phyloP scores from a whole-genome alignment of 2,329 filamentous ascomycete genomes.

The Trematosphaeria pertusa region DNA sequence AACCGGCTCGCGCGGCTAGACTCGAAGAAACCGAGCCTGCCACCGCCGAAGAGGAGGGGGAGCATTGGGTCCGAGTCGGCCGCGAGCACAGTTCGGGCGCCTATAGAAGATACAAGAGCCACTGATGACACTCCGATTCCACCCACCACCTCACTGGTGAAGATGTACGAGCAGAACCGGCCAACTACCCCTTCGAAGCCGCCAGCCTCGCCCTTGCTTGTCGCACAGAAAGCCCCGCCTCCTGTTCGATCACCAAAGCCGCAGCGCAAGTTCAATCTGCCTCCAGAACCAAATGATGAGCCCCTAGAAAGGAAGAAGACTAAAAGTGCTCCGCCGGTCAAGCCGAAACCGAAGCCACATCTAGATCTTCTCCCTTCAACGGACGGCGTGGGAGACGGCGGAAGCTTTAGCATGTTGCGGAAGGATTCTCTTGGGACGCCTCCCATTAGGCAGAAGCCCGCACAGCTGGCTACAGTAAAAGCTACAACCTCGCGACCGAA shows the following conservation, averaged over 20 bases:
- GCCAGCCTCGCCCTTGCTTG: conserved; percentile 21
- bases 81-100: conserved; percentile 14
- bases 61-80: conserved; percentile 24
- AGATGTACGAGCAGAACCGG: conserved; percentile 68
- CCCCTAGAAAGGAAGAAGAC: conserved; percentile 27
- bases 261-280: conserved; percentile 37
- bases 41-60: conserved; percentile 21
- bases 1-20: conserved; percentile 41
- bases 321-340: conserved; percentile 34
- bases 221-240: conserved; percentile 35
- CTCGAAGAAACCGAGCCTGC: conserved; percentile 22
- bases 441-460: conserved; percentile 33
- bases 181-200: conserved; percentile 25
- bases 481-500: conserved; percentile 27
- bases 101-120: conserved; percentile 31
- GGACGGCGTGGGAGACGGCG: conserved; percentile 20
- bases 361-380: conserved; percentile 22
- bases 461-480: conserved; percentile 27
- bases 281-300: conserved; percentile 34
- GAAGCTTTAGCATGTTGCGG: conserved; percentile 25
- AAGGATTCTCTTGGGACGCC: conserved; percentile 34
- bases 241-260: conserved; percentile 53
- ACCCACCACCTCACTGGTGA: conserved; percentile 69
- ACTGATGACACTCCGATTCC: conserved; percentile 66
- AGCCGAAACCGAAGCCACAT: conserved; percentile 39